Evolutionary conservation across 805 yeast genomes (phyloP).

Genomic region (Myxozyma monticola): DNA sequence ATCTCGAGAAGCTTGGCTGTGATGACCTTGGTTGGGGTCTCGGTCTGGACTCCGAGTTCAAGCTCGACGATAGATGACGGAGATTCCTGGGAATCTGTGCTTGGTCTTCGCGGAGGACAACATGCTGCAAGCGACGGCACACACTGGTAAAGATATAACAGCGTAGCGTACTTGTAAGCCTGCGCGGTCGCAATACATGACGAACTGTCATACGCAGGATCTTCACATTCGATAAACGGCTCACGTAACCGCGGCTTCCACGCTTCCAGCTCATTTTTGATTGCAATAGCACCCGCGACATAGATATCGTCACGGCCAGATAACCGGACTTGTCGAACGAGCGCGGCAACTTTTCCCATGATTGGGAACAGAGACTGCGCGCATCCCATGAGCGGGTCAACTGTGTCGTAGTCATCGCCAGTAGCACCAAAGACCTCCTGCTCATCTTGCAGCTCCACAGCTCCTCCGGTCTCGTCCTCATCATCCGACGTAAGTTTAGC

Average conservation of each 20-base stretch:
- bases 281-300: conserved; percentile 54
- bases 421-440: conserved; percentile 4
- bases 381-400: conserved; percentile 69
- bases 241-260: conserved; percentile 56
- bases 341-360: conserved; percentile 61
- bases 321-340: conserved; percentile 52
- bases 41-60: conserved; percentile 5
- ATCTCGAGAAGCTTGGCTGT: conserved; percentile 62
- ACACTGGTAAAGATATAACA: conserved; percentile 64
- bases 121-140: conserved; percentile 55
- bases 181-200: conserved; percentile 70
- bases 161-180: conserved; percentile 61
- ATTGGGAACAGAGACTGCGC: conserved; percentile 64
- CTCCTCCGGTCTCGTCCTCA: conserved; percentile 39
- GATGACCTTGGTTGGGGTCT: conserved; percentile 8
- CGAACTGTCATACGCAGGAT: conserved; percentile 55
- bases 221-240: conserved; percentile 42
- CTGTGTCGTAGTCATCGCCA: conserved; percentile 37
- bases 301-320: conserved; percentile 33
- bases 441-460: conserved; percentile 26
- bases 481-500: conserved; percentile 61
- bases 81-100: background rate
- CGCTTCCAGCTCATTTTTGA: conserved; percentile 52
- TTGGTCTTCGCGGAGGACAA: conserved; percentile 3
- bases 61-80: background rate